Conservation (phyloP, 345 rosid species). For the Carallia brachiata region DNA sequence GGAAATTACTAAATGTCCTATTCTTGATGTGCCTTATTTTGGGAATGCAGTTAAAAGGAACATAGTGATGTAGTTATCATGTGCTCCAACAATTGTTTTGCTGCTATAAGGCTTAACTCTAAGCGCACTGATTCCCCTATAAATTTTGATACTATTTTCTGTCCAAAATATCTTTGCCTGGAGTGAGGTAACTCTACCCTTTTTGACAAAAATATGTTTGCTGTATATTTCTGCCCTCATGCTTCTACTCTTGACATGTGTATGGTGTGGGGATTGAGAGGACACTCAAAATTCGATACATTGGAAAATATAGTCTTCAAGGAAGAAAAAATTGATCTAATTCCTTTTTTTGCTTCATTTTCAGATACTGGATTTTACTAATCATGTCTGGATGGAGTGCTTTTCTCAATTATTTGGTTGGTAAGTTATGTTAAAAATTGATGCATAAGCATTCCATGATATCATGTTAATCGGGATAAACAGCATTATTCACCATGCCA, state of each 20-base stretch:
- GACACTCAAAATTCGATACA: no score
- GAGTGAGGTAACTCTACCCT: not conserved
- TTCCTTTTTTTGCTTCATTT: slow-evolving; percentile 16
- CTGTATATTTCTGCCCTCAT: no score
- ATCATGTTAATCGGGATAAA: slow-evolving; percentile 9
- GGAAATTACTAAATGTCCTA: no score
- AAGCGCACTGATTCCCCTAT: not conserved
- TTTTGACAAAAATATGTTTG: no score
- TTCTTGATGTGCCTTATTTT: no score
- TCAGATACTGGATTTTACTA: slow-evolving; percentile 83
- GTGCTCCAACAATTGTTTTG: not conserved
- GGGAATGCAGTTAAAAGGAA: not conserved
- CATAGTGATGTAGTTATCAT: not conserved
- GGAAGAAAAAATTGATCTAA: not conserved
- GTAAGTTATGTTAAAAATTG: slow-evolving; percentile 37
- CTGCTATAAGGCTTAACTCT: not conserved
- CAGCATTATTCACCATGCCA: not conserved
- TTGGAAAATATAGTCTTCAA: not conserved
- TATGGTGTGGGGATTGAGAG: no score
- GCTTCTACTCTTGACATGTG: no score
- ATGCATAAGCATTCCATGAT: slow-evolving; percentile 8
- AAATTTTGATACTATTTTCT: not conserved
- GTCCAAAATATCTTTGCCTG: not conserved
- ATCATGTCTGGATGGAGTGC: slow-evolving; percentile 97
- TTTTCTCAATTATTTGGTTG: slow-evolving; percentile 63